Percentiles rank a stretch among this genome's conserved stretches.
phyloP scores from a whole-genome alignment of 2,329 filamentous ascomycete genomes.

The Diplodia intermedia region DNA sequence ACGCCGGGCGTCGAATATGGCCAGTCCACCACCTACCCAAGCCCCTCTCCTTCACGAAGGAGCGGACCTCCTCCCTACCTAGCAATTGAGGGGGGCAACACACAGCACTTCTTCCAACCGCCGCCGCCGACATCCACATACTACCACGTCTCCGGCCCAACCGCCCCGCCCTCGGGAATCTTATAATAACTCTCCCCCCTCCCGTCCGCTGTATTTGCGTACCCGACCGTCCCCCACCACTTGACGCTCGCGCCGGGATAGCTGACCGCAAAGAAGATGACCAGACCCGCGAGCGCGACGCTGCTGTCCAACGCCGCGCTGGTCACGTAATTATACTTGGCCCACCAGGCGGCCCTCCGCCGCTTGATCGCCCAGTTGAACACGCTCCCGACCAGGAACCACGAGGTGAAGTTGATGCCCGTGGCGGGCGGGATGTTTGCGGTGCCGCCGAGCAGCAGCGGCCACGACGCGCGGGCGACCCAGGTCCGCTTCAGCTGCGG shows the following conservation, averaged over 20 bases:
- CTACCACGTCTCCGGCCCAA: constrained; percentile 15
- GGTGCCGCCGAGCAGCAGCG: constrained; percentile 38
- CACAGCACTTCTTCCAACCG: neutral
- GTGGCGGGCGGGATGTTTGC: constrained; percentile 66
- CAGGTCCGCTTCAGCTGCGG: constrained; percentile 68
- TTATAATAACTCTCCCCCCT: constrained; percentile 33
- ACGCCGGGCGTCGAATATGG: too few relatives aligned
- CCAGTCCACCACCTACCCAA: too few relatives aligned
- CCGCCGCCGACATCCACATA: too few relatives aligned
- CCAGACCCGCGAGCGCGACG: constrained; percentile 68
- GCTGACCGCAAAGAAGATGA: constrained; percentile 74
- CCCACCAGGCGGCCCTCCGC: constrained; percentile 74
- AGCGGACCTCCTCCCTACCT: too few relatives aligned
- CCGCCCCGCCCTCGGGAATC: constrained; percentile 4
- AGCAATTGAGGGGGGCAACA: too few relatives aligned
- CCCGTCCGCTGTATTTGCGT: constrained; percentile 56
- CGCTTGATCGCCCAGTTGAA: constrained; percentile 74
- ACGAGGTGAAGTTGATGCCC: constrained; percentile 73
- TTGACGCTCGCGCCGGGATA: constrained; percentile 63
- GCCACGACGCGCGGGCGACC: constrained; percentile 69
- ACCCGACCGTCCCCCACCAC: constrained; percentile 68
- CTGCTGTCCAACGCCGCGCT: constrained; percentile 75
- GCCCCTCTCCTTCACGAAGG: too few relatives aligned
- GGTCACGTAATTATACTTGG: constrained; percentile 78
- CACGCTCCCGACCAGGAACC: constrained; percentile 69